Evolutionary conservation across 1,284 basidiomycete species (phyloP).

Genomic region (Afroboletus lepidellus): DNA sequence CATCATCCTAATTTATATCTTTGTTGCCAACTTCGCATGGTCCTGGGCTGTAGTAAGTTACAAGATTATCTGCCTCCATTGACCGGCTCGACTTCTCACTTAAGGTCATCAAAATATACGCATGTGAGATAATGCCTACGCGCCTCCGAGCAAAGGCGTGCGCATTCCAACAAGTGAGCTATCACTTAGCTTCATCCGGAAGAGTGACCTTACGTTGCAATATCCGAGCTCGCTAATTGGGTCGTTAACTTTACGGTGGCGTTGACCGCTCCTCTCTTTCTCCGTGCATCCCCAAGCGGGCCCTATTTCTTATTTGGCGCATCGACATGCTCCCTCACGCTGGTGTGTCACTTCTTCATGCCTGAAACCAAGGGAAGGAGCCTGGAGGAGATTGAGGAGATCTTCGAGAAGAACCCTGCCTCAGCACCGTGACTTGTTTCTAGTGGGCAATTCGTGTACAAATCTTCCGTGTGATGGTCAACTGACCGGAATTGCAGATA

Average conservation of each 20-base stretch:
- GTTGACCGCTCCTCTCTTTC: conserved; percentile 47
- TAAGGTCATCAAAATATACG: conserved; percentile 33
- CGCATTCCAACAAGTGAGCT: conserved; percentile 42
- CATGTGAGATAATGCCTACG: conserved; percentile 33
- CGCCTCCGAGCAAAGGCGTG: conserved; percentile 34
- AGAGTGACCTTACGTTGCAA: conserved; percentile 20
- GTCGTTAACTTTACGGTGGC: conserved; percentile 47
- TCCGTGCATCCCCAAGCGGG: conserved; percentile 42
- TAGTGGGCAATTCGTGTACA: not conserved
- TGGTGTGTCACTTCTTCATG: conserved; percentile 41
- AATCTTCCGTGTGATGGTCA: not conserved
- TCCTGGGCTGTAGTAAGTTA: conserved; percentile 32
- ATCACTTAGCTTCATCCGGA: conserved; percentile 30
- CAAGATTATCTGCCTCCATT: not conserved
- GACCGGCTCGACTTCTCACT: not conserved
- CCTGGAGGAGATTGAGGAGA: conserved; percentile 41
- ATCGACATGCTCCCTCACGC: conserved; percentile 38
- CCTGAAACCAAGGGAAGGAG: conserved; percentile 48
- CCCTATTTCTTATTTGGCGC: conserved; percentile 51
- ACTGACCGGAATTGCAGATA: not conserved
- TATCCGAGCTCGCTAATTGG: conserved; percentile 21
- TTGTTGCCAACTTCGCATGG: conserved; percentile 37
- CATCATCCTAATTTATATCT: conserved; percentile 49
- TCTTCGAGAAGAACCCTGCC: conserved; percentile 33
- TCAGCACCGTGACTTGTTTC: conserved; percentile 3